These are phyloP conservation scores for Schwanniomyces sp. DNA, from an alignment of 805 yeast genomes.

Conservation along the genomic window DNA sequence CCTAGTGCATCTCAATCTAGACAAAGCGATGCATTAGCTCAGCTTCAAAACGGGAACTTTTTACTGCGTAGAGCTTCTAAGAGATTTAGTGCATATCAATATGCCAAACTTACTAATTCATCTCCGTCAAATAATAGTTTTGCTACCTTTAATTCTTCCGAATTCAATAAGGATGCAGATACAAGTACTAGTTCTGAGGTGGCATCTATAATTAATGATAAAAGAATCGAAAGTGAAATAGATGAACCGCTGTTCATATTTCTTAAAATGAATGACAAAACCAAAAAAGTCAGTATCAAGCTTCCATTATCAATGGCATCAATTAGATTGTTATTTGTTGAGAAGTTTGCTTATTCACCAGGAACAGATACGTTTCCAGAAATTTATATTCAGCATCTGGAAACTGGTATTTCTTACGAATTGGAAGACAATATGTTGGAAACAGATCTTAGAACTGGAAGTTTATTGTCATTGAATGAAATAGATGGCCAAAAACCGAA, in stretches of 20 bases:
- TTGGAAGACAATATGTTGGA: slow-evolving; percentile 66
- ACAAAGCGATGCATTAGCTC: slow-evolving; percentile 60
- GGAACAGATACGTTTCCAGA: slow-evolving; percentile 73
- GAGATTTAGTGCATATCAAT: slow-evolving; percentile 90
- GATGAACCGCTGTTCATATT: slow-evolving; percentile 29
- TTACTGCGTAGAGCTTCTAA: slow-evolving; percentile 91
- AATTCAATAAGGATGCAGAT: background rate
- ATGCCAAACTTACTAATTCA: slow-evolving; percentile 64
- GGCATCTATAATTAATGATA: background rate
- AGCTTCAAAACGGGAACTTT: slow-evolving; percentile 78
- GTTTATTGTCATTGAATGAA: slow-evolving; percentile 59
- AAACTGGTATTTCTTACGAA: slow-evolving; percentile 67
- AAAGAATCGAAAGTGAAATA: background rate
- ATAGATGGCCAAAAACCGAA: slow-evolving; percentile 24
- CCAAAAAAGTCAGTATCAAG: slow-evolving; percentile 51
- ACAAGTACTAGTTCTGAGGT: background rate
- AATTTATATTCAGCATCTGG: slow-evolving; percentile 66
- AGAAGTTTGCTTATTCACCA: slow-evolving; percentile 83
- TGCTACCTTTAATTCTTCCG: slow-evolving; percentile 8
- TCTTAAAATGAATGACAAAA: slow-evolving; percentile 50
- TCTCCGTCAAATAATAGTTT: slow-evolving; percentile 11
- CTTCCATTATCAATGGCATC: slow-evolving; percentile 52
- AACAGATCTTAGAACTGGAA: slow-evolving; percentile 56
- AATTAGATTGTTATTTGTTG: slow-evolving; percentile 73
- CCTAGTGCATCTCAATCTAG: background rate